Evolutionary conservation across 2,329 filamentous ascomycete genomes (phyloP).

Genomic region (Cryphonectria japonica): DNA sequence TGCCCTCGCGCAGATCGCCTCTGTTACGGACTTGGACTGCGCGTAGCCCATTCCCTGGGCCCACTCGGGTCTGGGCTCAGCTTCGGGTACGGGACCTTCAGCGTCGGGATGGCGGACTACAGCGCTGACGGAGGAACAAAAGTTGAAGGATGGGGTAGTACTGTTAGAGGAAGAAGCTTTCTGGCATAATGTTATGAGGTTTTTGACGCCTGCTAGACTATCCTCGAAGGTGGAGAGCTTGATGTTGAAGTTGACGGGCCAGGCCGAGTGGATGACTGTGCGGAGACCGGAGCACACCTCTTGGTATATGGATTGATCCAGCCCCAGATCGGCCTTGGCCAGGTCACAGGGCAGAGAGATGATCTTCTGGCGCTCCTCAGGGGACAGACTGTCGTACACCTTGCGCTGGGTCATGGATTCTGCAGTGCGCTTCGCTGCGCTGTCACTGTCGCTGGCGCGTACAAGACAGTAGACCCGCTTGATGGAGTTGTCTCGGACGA

Average conservation of each 20-base stretch:
- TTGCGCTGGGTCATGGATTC: conserved; percentile 23
- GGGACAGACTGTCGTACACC: conserved; percentile 28
- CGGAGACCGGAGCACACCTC: conserved; percentile 41
- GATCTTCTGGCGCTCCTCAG: conserved; percentile 38
- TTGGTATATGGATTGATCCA: conserved; percentile 36
- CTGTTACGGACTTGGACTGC: conserved; percentile 46
- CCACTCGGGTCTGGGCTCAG: conserved; percentile 40
- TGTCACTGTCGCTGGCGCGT: conserved; percentile 42
- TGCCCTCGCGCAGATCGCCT: conserved; percentile 43
- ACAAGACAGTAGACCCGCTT: conserved; percentile 56
- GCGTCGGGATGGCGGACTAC: conserved; percentile 40
- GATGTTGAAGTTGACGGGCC: conserved; percentile 63
- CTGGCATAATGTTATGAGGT: conserved; percentile 45
- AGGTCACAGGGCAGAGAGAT: conserved; percentile 46
- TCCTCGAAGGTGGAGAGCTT: conserved; percentile 54
- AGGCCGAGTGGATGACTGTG: conserved; percentile 54
- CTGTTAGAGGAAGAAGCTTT: conserved; percentile 22
- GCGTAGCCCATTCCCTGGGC: conserved; percentile 50
- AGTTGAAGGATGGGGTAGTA: conserved; percentile 43
- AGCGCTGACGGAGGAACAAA: conserved; percentile 55
- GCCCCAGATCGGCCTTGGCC: conserved; percentile 44
- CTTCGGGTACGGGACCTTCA: conserved; percentile 40
- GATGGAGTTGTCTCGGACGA: conserved; percentile 61
- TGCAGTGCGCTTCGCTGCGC: conserved; percentile 32
- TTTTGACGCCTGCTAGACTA: conserved; percentile 48